Evolutionary conservation across 768 basidiomycete species (phyloP).

Genomic region (Tricholoma hemisulphureum): DNA sequence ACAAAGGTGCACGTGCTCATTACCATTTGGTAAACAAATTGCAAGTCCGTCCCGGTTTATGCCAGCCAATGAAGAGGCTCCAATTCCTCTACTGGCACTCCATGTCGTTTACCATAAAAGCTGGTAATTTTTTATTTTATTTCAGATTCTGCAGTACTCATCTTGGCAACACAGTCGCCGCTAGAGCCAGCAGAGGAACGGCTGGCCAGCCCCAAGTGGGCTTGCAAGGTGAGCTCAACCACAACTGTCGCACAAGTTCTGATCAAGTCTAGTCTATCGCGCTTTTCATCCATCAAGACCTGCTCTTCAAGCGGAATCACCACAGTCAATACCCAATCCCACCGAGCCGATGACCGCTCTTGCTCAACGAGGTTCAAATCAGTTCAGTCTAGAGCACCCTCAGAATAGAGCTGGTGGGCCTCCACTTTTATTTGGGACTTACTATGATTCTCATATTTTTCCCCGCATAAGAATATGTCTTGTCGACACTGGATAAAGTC

Average conservation of each 20-base stretch:
- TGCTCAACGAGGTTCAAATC: conserved; percentile 79
- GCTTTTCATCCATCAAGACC: conserved; percentile 55
- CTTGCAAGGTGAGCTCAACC: conserved; percentile 36
- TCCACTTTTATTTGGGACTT: neutral
- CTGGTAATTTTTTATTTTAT: conserved; percentile 29
- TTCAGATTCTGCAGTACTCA: neutral
- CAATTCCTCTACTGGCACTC: conserved; percentile 25
- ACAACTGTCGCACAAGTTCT: conserved; percentile 8
- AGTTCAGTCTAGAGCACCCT: conserved; percentile 83
- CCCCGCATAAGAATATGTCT: conserved; percentile 80
- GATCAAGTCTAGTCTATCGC: conserved; percentile 42
- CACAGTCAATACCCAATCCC: conserved; percentile 35
- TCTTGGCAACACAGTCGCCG: conserved; percentile 23
- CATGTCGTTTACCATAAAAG: conserved; percentile 50
- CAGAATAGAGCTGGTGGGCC: conserved; percentile 82
- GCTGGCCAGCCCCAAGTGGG: conserved; percentile 45
- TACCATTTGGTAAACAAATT: neutral
- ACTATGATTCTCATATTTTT: neutral
- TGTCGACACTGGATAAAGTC: conserved; percentile 94
- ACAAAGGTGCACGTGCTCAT: neutral
- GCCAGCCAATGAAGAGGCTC: conserved; percentile 25
- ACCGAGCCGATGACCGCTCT: conserved; percentile 64
- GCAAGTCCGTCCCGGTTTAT: conserved; percentile 16
- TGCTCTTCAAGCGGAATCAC: conserved; percentile 36
- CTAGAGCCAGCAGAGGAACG: conserved; percentile 42